phyloP scores from a whole-genome alignment of 192 early-diverging fungal species.

The Podila epicladia region DNA sequence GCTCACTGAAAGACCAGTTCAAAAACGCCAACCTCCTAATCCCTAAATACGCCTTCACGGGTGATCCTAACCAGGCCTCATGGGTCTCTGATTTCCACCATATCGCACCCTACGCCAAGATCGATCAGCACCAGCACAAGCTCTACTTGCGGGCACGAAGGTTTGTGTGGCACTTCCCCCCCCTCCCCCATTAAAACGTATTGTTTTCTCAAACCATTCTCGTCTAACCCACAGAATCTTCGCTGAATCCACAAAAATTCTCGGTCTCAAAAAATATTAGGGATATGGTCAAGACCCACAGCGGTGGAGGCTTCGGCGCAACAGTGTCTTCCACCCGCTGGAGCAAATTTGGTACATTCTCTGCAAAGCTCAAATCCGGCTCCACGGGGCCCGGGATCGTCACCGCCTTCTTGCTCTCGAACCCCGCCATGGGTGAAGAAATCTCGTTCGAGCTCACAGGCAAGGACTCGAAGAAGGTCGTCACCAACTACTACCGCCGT shows the following conservation, averaged over 20 bases:
- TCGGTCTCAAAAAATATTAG: constrained; percentile 6
- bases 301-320: constrained; percentile 65
- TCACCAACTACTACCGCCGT: constrained; percentile 71
- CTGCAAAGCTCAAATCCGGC: constrained; percentile 61
- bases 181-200: background rate
- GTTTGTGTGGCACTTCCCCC: background rate
- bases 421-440: constrained; percentile 67
- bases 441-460: constrained; percentile 75
- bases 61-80: constrained; percentile 52
- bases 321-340: constrained; percentile 65
- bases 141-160: constrained; percentile 48
- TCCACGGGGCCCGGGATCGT: constrained; percentile 64
- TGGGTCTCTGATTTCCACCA: constrained; percentile 68
- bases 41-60: constrained; percentile 52
- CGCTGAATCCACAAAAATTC: too few species aligned
- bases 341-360: constrained; percentile 66
- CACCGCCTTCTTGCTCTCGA: constrained; percentile 65
- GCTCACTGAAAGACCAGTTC: constrained; percentile 22
- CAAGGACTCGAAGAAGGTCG: constrained; percentile 56
- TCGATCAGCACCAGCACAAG: constrained; percentile 28
- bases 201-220: constrained; percentile 1
- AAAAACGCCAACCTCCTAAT: constrained; percentile 15
- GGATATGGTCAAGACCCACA: constrained; percentile 40
- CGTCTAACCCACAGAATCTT: too few species aligned
- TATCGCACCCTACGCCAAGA: constrained; percentile 54